Percentiles rank a stretch among this genome's conserved stretches.
Evolutionary conservation across 139 green algal species (phyloP).

Genomic region (Chlamydomonas sp.): DNA sequence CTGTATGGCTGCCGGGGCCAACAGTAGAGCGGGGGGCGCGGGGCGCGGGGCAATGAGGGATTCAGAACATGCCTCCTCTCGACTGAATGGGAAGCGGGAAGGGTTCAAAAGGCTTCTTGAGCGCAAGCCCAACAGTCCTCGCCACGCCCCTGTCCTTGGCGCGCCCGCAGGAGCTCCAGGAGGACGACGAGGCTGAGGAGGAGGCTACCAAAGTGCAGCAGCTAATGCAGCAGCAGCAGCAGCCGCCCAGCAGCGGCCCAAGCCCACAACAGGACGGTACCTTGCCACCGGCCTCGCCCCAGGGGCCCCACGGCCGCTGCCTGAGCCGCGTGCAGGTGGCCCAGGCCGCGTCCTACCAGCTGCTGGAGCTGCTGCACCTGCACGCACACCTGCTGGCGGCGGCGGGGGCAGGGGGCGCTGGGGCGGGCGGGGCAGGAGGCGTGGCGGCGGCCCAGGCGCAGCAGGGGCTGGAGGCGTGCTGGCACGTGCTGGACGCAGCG

Average conservation of each 20-base stretch:
- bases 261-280: neutral
- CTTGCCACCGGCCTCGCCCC: neutral
- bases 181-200: constrained; percentile 16
- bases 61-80: too few species aligned
- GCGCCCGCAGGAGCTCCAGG: constrained; percentile 5
- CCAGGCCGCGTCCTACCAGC: neutral
- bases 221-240: neutral
- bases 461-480: too few species aligned
- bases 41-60: too few species aligned
- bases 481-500: too few species aligned
- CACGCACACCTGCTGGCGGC: constrained; percentile 29
- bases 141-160: too few species aligned
- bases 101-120: too few species aligned
- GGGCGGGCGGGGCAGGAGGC: neutral
- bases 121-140: too few species aligned
- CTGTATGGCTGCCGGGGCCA: neutral
- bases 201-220: neutral
- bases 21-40: too few species aligned
- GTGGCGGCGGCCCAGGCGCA: too few species aligned
- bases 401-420: neutral
- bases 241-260: neutral
- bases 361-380: constrained; percentile 18
- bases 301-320: neutral
- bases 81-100: too few species aligned
- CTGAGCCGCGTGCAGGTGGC: neutral